Conservation (phyloP, 2,329 filamentous ascomycete genomes). For the Paecilomyces dactylethromorphus region DNA sequence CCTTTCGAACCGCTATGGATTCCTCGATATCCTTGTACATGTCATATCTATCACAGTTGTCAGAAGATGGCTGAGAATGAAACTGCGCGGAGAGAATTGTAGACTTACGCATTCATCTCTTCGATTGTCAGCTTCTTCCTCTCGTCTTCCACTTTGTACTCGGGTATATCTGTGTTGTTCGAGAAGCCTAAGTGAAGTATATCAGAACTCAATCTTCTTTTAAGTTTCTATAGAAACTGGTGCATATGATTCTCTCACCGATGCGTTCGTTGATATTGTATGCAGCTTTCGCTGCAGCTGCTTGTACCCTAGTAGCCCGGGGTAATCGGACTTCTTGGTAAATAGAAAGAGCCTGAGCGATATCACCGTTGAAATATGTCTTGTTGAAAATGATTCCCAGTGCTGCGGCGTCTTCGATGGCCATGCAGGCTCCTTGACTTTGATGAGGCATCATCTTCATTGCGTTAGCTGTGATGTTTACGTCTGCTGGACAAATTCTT, state of each 20-base stretch:
- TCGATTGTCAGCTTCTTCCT: constrained; percentile 59
- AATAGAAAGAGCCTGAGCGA: constrained; percentile 42
- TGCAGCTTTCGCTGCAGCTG: constrained; percentile 51
- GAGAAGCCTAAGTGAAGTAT: constrained; percentile 40
- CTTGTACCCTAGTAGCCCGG: constrained; percentile 51
- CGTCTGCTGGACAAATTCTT: no score
- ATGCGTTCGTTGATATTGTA: constrained; percentile 60
- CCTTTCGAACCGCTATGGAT: not conserved
- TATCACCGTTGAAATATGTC: constrained; percentile 41
- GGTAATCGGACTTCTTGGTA: constrained; percentile 52
- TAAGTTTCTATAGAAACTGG: no score
- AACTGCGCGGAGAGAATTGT: not conserved
- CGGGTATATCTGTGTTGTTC: constrained; percentile 49
- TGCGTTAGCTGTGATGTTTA: no score
- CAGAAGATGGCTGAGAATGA: not conserved
- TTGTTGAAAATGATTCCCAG: constrained; percentile 56
- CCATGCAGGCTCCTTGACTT: constrained; percentile 63
- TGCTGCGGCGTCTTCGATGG: constrained; percentile 60
- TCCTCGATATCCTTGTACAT: not conserved
- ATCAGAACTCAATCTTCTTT: no score
- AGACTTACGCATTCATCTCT: constrained; percentile 59
- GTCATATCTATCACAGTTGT: not conserved
- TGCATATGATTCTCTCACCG: constrained; percentile 24
- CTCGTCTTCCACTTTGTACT: constrained; percentile 58
- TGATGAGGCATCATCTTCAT: constrained; percentile 59